These are phyloP conservation scores for Phtheirospermum japonicum DNA, from an alignment of 257 asterid species.

Conservation along the genomic window DNA sequence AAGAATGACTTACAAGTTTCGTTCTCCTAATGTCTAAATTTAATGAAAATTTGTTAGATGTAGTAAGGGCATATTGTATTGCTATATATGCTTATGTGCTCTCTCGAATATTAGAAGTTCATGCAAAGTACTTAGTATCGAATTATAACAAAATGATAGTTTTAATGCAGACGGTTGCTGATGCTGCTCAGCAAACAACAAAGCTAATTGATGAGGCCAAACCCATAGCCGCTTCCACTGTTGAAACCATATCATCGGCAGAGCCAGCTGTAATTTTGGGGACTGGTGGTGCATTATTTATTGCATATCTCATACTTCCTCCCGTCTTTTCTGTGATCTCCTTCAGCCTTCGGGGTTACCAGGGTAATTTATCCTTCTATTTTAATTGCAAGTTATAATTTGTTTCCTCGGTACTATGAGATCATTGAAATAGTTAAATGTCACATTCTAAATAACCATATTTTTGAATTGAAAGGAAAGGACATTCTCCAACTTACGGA, in stretches of 20 bases:
- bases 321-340: conserved; percentile 74
- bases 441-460: not conserved
- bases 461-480: not conserved
- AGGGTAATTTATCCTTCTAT: conserved; percentile 45
- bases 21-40: not conserved
- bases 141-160: not conserved
- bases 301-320: conserved; percentile 77
- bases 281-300: conserved; percentile 68
- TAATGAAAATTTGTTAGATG: not conserved
- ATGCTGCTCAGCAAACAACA: conserved; percentile 83
- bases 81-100: not conserved
- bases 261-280: conserved; percentile 66
- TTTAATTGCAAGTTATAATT: not conserved
- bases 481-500: no score
- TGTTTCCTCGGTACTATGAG: not conserved
- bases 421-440: conserved; percentile 15
- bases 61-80: not conserved
- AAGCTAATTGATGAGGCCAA: conserved; percentile 73
- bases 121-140: not conserved
- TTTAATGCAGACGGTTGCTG: conserved; percentile 69
- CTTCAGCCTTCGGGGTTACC: conserved; percentile 73
- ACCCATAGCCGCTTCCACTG: conserved; percentile 81
- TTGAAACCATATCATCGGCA: conserved; percentile 68
- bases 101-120: conserved; percentile 13
- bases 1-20: not conserved